Evolutionary conservation across 2,329 filamentous ascomycete genomes (phyloP), one percentile per base, ranked within the genome.

Genomic region (Pseudopyricularia javanii): DNA sequence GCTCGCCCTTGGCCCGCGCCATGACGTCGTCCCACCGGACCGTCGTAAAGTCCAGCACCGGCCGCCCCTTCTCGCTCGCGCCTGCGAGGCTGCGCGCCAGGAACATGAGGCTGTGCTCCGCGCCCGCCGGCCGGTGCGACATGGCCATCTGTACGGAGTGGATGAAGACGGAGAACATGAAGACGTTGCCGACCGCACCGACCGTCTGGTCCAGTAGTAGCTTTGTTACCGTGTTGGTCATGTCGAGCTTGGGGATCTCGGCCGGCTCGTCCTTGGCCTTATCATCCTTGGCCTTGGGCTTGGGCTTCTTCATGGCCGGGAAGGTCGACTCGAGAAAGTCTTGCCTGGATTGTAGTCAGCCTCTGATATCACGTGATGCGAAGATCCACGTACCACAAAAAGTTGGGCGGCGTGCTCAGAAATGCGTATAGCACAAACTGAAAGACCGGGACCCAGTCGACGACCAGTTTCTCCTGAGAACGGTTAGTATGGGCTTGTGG

Each of bases 401-500:
- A 88, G 68, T 96, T 96, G 47, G 86, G 86, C 3, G 90, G 89
- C 40, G 83, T 85, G 66, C 77, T 84, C 55, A 95, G 63, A 33
- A 87, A 63, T 58, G 83, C 79, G 71, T 85, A 95, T 52, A 88
- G 62, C 51, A 87, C 70, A 67, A 94, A 95, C 64, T 90, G 86
- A 59, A 90, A 70, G 45, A 95, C 74, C 4, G 85, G 80, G 5
- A 77, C 68, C 68, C 76, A 75, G 67, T 90, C 79, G 59, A 94
- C 71, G 24, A 71, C 66, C 51, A 87, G 75, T 11, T 79, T 68
- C 51, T 68, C 71, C 83, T 88, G 53, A 11, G 24, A 26, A 47
- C 22, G 53, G 34, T 47, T 26, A 30, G 20, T 1, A 52, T 17
- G 28, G 45, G 51, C 14, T 28, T 30, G 49, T 22, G 47, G 47